Conservation (phyloP, 1,139 yeast genomes). For the Scheffersomyces parashehatae region DNA sequence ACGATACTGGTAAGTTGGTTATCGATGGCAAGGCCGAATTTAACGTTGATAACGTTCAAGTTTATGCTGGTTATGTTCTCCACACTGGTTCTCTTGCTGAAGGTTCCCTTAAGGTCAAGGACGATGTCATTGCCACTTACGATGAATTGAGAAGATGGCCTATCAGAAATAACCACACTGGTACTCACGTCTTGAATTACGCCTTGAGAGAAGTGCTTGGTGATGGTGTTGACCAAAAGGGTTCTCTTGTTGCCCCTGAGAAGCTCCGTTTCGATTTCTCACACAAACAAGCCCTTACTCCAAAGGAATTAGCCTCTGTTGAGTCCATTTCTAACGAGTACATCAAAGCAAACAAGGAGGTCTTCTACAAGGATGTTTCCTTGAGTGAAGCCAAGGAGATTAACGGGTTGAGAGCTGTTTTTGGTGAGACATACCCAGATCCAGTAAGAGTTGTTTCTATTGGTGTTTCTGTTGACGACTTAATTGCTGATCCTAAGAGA, state of each 20-base stretch:
- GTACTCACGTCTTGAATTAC: conserved; percentile 90
- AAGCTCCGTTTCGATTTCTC: conserved; percentile 95
- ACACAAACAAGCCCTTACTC: conserved; percentile 77
- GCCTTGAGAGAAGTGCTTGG: conserved; percentile 88
- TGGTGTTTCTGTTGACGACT: conserved; percentile 85
- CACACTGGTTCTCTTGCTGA: conserved; percentile 87
- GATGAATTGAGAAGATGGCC: conserved; percentile 97
- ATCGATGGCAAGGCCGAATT: conserved; percentile 88
- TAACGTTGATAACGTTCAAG: conserved; percentile 87
- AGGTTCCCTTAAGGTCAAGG: conserved; percentile 69
- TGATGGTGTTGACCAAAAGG: conserved; percentile 89
- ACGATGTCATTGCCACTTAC: conserved; percentile 78
- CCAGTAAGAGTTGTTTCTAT: conserved; percentile 98
- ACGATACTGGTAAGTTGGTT: conserved; percentile 89
- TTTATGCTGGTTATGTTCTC: conserved; percentile 89
- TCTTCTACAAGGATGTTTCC: conserved; percentile 80
- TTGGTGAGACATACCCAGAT: conserved; percentile 98
- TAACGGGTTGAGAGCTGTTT: conserved; percentile 91
- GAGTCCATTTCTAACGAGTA: conserved; percentile 74
- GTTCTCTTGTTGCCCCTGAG: conserved; percentile 94
- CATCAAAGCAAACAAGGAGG: conserved; percentile 69
- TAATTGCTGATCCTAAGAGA: conserved; percentile 68
- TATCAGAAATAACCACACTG: conserved; percentile 95
- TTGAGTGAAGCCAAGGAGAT: conserved; percentile 72
- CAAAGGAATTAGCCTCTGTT: conserved; percentile 70